These are phyloP conservation scores for Amorphotheca resinae DNA, from an alignment of 495 filamentous ascomycete genomes.

Conservation along the genomic window DNA sequence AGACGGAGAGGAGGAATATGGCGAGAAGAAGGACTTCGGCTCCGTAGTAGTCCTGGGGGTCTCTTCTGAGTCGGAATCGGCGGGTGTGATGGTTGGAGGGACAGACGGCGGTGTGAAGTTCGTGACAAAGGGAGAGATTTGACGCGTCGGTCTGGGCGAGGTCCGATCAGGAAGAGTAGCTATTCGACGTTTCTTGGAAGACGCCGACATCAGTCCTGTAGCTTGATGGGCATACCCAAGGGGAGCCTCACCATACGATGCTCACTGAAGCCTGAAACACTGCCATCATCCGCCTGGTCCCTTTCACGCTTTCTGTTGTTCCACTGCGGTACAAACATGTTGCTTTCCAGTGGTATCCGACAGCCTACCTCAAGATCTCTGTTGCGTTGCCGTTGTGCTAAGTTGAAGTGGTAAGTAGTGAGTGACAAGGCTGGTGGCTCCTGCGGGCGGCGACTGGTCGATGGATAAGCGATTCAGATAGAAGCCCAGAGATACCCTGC, in stretches of 20 bases:
- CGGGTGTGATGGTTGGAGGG: slow-evolving; percentile 21
- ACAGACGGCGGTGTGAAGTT: slow-evolving; percentile 15
- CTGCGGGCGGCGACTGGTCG: no score
- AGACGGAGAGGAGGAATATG: slow-evolving; percentile 15
- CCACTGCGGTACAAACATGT: slow-evolving; percentile 16
- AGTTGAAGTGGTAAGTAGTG: background rate
- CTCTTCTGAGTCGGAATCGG: slow-evolving; percentile 20
- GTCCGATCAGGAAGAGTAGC: slow-evolving; percentile 16
- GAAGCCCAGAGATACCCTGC: no score
- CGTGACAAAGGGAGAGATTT: slow-evolving; percentile 5
- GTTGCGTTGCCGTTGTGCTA: background rate
- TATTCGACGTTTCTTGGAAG: slow-evolving; percentile 19
- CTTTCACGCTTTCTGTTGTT: slow-evolving; percentile 14
- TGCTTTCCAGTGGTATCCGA: background rate
- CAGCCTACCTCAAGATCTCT: background rate
- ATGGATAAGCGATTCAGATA: no score
- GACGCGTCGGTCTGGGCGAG: slow-evolving; percentile 10
- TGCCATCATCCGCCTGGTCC: slow-evolving; percentile 13
- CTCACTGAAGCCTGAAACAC: slow-evolving; percentile 15
- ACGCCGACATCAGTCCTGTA: no score
- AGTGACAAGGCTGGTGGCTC: background rate
- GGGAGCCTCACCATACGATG: slow-evolving; percentile 18
- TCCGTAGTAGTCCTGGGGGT: slow-evolving; percentile 7
- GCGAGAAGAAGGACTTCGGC: slow-evolving; percentile 17
- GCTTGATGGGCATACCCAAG: no score